A percentile compares a stretch with the other conserved stretches of the same genome.
These are phyloP conservation scores for Wickerhamomyces alni DNA, from an alignment of 805 yeast genomes.

Conservation along the genomic window DNA sequence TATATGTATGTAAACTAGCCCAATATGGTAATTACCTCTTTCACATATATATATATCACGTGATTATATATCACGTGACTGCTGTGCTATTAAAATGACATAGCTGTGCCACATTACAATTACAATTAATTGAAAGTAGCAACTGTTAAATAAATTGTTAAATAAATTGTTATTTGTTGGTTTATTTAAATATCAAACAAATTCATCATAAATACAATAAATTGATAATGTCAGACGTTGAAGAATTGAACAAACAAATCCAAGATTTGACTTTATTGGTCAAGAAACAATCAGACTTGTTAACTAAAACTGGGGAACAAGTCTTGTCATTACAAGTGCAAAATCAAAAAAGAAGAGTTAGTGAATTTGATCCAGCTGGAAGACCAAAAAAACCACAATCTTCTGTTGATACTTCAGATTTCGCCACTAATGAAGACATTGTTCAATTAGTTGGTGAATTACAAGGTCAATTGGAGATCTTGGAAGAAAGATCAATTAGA, in stretches of 20 bases:
- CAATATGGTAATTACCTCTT: too few relatives aligned
- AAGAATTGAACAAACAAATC: slow-evolving; percentile 36
- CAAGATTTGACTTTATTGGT: slow-evolving; percentile 46
- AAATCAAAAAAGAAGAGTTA: slow-evolving; percentile 38
- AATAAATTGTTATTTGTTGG: too few relatives aligned
- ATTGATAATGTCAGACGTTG: slow-evolving; percentile 12
- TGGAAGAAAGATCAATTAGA: slow-evolving; percentile 73
- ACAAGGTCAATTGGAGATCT: slow-evolving; percentile 75
- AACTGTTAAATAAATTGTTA: too few relatives aligned
- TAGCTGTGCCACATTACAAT: too few relatives aligned
- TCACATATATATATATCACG: too few relatives aligned
- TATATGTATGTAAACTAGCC: too few relatives aligned
- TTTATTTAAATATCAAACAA: too few relatives aligned
- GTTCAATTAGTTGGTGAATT: slow-evolving; percentile 84
- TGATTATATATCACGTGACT: not conserved
- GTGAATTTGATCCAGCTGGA: slow-evolving; percentile 19
- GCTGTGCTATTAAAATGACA: too few relatives aligned
- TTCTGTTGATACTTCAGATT: slow-evolving; percentile 43
- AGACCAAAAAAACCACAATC: slow-evolving; percentile 6
- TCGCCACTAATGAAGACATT: slow-evolving; percentile 76
- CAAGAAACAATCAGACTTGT: slow-evolving; percentile 56
- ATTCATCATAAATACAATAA: too few relatives aligned
- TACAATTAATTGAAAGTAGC: too few relatives aligned
- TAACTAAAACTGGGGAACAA: slow-evolving; percentile 77
- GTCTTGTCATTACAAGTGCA: slow-evolving; percentile 62